phyloP scores from a whole-genome alignment of 2,329 filamentous ascomycete species.

The Colletotrichum neosansevieriae region DNA sequence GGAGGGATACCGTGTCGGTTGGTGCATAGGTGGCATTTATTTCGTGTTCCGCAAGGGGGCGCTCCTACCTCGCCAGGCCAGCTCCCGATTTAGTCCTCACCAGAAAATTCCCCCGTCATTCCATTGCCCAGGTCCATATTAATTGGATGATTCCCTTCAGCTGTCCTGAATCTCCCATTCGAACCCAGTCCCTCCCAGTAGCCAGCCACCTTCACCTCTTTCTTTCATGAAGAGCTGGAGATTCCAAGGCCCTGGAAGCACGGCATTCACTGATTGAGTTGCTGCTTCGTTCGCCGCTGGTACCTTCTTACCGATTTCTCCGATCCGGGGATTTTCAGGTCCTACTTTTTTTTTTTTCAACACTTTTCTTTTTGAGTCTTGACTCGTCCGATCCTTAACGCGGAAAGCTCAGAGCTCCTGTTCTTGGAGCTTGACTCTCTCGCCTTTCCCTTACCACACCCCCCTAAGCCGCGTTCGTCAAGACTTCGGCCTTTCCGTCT shows the following conservation, averaged over 20 bases:
- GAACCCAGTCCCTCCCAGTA: slow-evolving; percentile 8
- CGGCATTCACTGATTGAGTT: slow-evolving; percentile 10
- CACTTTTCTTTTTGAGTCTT: slow-evolving; percentile 29
- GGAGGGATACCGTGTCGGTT: slow-evolving; percentile 38
- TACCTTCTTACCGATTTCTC: slow-evolving; percentile 27
- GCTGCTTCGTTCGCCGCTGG: slow-evolving; percentile 27
- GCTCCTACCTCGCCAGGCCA: slow-evolving; percentile 9
- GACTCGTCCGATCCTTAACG: slow-evolving; percentile 43
- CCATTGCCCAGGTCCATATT: slow-evolving; percentile 35
- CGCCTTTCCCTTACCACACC: slow-evolving; percentile 1
- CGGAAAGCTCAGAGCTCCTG: slow-evolving; percentile 40
- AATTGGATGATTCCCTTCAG: slow-evolving; percentile 38
- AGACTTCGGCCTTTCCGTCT: slow-evolving; percentile 29
- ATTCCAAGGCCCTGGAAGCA: slow-evolving; percentile 25
- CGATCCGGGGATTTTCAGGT: slow-evolving; percentile 16
- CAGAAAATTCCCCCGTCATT: slow-evolving; percentile 35
- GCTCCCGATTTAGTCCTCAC: slow-evolving; percentile 38
- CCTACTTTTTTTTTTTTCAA: slow-evolving; percentile 22
- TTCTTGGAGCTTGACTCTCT: slow-evolving; percentile 36
- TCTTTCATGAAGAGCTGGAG: slow-evolving; percentile 32
- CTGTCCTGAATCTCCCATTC: slow-evolving; percentile 8
- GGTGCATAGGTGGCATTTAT: slow-evolving; percentile 42
- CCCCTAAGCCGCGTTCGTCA: slow-evolving; percentile 32
- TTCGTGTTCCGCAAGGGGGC: slow-evolving; percentile 37
- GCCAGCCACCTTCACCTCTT: slow-evolving; percentile 16